Conservation (phyloP, 441 rosid species). For the Adansonia rubrostipa region DNA sequence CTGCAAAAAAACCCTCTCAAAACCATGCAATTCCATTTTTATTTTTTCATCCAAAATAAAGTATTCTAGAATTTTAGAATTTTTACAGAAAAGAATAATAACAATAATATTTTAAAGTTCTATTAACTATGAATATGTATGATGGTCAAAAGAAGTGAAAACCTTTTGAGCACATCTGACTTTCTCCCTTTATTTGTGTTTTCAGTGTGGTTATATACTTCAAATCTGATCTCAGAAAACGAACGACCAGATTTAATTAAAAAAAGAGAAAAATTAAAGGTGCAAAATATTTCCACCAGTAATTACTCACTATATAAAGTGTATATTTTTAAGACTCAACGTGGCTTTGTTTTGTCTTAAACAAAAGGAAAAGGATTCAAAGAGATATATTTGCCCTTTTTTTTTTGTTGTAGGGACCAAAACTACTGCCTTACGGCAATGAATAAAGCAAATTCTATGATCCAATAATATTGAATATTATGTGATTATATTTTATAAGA, state of each 20-base stretch:
- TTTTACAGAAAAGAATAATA: not conserved
- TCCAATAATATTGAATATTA: no score
- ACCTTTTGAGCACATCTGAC: not conserved
- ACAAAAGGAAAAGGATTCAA: slow-evolving; percentile 36
- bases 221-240: slow-evolving; percentile 6
- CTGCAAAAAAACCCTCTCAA: slow-evolving; percentile 48
- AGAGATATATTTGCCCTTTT: slow-evolving; percentile 26
- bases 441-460: slow-evolving; percentile 44
- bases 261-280: not conserved
- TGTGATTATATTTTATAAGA: no score
- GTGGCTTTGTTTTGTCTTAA: slow-evolving; percentile 23
- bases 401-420: slow-evolving; percentile 41
- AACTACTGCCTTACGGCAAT: slow-evolving; percentile 32
- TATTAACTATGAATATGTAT: not conserved
- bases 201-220: not conserved
- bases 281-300: not conserved
- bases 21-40: slow-evolving; percentile 41
- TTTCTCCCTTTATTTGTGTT: not conserved
- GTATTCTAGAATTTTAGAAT: not conserved
- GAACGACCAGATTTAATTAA: not conserved
- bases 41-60: not conserved
- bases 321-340: not conserved
- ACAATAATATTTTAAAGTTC: not conserved
- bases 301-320: no score
- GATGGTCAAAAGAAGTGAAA: slow-evolving; percentile 19